These are phyloP conservation scores for Suillus hirtellus DNA, from an alignment of 768 basidiomycete genomes.

Conservation along the genomic window DNA sequence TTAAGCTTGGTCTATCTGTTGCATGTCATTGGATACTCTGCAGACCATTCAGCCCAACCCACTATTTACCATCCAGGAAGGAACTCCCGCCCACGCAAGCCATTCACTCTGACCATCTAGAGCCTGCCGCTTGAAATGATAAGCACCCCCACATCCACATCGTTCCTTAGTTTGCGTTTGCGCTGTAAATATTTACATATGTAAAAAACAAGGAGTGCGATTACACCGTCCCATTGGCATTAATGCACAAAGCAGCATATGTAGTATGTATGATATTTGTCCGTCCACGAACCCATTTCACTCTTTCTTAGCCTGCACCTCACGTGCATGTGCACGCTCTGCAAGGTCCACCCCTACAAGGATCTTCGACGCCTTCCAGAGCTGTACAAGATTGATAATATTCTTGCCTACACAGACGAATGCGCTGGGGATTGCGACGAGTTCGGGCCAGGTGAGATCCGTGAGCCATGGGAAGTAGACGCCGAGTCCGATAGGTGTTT, in stretches of 20 bases:
- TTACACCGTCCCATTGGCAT: constrained; percentile 13
- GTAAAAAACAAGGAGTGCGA: constrained; percentile 12
- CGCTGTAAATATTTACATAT: constrained; percentile 1
- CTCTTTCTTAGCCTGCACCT: constrained; percentile 31
- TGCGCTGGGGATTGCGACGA: constrained; percentile 60
- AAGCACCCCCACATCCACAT: background rate
- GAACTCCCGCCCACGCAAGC: too few species aligned
- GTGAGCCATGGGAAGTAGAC: constrained; percentile 15
- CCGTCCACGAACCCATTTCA: constrained; percentile 6
- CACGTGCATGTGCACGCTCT: constrained; percentile 70
- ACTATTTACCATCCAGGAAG: background rate
- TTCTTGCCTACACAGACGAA: constrained; percentile 84
- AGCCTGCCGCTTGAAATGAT: background rate
- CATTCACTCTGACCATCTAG: background rate
- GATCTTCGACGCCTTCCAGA: constrained; percentile 97
- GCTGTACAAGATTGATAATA: constrained; percentile 91
- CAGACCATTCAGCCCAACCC: background rate
- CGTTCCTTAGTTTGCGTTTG: background rate
- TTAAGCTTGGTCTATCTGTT: background rate
- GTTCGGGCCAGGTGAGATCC: constrained; percentile 71
- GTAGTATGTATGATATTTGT: constrained; percentile 11
- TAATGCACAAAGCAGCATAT: constrained; percentile 13
- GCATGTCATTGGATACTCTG: background rate
- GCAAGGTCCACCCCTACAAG: constrained; percentile 92
- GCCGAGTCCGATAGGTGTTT: constrained; percentile 61